A percentile compares a stretch with the other conserved stretches of the same genome.
These are phyloP conservation scores for Rosa chinensis DNA, from an alignment of 306 rosid species.

Conservation along the genomic window DNA sequence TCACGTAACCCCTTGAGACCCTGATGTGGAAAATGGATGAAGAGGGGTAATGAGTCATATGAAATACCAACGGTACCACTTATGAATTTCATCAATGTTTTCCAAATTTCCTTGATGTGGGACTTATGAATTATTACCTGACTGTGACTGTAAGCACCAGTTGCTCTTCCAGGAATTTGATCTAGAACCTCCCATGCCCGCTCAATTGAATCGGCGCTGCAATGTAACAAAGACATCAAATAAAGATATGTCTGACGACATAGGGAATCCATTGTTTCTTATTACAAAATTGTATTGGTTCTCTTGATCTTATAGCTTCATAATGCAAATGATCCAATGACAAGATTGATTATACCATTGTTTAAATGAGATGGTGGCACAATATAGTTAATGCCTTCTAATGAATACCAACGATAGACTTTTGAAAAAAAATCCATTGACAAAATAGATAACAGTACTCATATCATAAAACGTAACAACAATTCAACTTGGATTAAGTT, in stretches of 20 bases:
- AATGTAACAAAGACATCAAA: slow-evolving; percentile 23
- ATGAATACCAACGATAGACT: neutral
- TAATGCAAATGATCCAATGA: slow-evolving; percentile 1
- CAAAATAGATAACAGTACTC: neutral
- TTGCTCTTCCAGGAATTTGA: slow-evolving; percentile 90
- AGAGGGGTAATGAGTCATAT: slow-evolving; percentile 16
- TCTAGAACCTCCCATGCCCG: slow-evolving; percentile 81
- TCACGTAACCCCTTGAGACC: slow-evolving; percentile 87
- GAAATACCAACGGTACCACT: neutral
- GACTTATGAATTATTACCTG: slow-evolving; percentile 49
- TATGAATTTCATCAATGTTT: neutral
- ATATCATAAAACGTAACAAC: neutral
- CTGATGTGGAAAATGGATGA: slow-evolving; percentile 35
- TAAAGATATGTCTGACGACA: neutral
- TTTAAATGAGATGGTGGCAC: neutral
- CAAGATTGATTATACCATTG: neutral
- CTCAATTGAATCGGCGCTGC: slow-evolving; percentile 72
- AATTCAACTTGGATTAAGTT: neutral
- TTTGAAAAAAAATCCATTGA: neutral
- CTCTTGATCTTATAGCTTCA: neutral
- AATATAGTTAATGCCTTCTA: neutral
- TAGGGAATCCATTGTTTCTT: neutral
- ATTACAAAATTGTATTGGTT: neutral
- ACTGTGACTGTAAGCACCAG: slow-evolving; percentile 96
- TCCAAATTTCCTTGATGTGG: slow-evolving; percentile 8